A percentile compares a stretch with the other conserved stretches of the same genome.
These are phyloP conservation scores for Venturia carpophila DNA, from an alignment of 2,329 filamentous ascomycete species.

Conservation along the genomic window DNA sequence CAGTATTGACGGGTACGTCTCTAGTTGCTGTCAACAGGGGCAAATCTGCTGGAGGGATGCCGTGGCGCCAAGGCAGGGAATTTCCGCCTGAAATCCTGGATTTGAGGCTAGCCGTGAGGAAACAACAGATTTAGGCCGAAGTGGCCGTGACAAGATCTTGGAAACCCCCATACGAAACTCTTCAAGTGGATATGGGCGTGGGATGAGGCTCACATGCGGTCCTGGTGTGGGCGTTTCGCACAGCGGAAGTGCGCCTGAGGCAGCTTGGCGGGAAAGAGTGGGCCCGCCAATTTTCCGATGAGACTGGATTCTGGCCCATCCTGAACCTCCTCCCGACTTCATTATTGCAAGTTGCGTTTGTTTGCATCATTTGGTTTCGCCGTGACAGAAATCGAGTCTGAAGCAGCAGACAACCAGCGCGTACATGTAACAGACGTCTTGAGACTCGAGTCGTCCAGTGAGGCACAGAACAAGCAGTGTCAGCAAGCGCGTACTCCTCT, in stretches of 20 bases:
- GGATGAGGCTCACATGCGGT: constrained; percentile 7
- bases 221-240: neutral
- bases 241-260: neutral
- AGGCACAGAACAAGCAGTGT: neutral
- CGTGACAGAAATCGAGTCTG: neutral
- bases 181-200: constrained; percentile 5
- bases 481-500: neutral
- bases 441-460: neutral
- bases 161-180: neutral
- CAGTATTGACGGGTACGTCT: constrained; percentile 1
- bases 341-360: neutral
- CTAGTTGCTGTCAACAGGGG: constrained; percentile 2
- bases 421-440: neutral
- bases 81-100: neutral
- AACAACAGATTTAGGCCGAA: constrained; percentile 1
- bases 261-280: neutral
- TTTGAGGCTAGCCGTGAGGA: neutral
- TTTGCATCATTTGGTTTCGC: neutral
- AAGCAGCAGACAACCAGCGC: constrained; percentile 1
- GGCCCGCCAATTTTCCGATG: neutral
- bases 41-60: neutral
- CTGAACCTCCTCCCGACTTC: neutral
- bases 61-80: constrained; percentile 7
- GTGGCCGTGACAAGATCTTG: constrained; percentile 2
- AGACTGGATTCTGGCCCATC: neutral